Base-by-base conservation (phyloP, 257 asterid species). In the Cruciata laevipes region DNA sequence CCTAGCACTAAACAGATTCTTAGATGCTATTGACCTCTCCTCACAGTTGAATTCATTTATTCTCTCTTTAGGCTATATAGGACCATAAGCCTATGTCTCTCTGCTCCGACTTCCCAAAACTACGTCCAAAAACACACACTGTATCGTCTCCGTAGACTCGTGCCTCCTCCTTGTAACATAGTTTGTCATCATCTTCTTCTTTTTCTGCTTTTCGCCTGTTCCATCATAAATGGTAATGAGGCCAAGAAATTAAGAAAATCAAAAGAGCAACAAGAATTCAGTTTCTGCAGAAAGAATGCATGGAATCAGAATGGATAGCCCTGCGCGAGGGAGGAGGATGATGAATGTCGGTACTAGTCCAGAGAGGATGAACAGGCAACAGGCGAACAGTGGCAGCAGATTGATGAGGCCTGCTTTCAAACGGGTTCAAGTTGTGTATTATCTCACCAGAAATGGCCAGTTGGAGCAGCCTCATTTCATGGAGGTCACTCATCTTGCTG, bases 391-490 rank as follows among this genome's bases (percentile, higher is more conserved):
- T 25, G 6, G 59, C 25, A 53, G 27, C 60, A 77, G 78, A 33
- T 27, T 70, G 17, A 69, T 67, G 55, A 71, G 74, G 63, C 79
- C 95, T 40, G 67, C 83, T 2, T 87, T 87, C 82, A 87, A 79
- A 79, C 89, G 74, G 77, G 84, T 87, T 73, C 87, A 89, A 69
- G 79, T 89, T 62, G 88, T 91, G 0, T 91, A 91, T 67, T 91
- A 91, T 68, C 87, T 91, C 33, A 78, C 96, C 3, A 87, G 96
- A 84, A 91, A 91, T 79, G 98, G 96, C 32, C 95, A 83, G 16
- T 90, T 91, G 27, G 92, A 91, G 57, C 98, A 91, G 71, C 98
- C 98, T 61, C 98, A 91, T 69, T 91, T 74, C 77, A 79, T 91
- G 81, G 95, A 89, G 74, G 83, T 91, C 0, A 72, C 89, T 47